Conservation (phyloP, 1,139 yeast species). For the Hansenula lynferdii region DNA sequence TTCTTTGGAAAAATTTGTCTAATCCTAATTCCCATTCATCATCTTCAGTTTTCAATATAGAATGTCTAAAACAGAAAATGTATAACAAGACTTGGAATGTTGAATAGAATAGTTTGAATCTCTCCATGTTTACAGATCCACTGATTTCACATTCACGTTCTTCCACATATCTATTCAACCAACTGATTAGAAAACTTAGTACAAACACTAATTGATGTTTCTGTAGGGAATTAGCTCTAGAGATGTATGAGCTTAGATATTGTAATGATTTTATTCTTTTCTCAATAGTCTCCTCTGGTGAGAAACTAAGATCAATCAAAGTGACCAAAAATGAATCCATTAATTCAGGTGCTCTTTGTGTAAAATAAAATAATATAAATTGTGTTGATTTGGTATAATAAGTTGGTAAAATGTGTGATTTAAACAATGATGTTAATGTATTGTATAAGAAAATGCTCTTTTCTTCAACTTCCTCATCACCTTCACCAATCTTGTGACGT, state of each 20-base stretch:
- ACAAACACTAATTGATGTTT: constrained; percentile 74
- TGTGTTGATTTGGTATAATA: constrained; percentile 91
- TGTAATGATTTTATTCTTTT: constrained; percentile 86
- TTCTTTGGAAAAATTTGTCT: constrained; percentile 83
- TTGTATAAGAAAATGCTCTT: constrained; percentile 72
- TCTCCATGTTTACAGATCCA: constrained; percentile 66
- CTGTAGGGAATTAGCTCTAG: constrained; percentile 75
- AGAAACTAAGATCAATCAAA: constrained; percentile 77
- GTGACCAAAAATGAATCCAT: constrained; percentile 83
- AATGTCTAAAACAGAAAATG: constrained; percentile 85
- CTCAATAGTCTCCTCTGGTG: constrained; percentile 61
- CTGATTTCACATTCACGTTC: constrained; percentile 82
- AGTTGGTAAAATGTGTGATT: constrained; percentile 81
- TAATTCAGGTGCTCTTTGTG: constrained; percentile 78
- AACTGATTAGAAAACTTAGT: constrained; percentile 70
- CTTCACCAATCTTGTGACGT: constrained; percentile 7
- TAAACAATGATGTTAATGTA: constrained; percentile 71
- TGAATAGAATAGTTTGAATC: constrained; percentile 87
- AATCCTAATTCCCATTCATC: constrained; percentile 74
- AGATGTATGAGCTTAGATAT: constrained; percentile 85
- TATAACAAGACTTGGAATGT: constrained; percentile 88
- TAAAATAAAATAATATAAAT: constrained; percentile 72
- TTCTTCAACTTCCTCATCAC: constrained; percentile 37
- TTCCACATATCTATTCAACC: constrained; percentile 75
- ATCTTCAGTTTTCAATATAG: constrained; percentile 40